phyloP scores from a whole-genome alignment of 108 stramenopile genomes.

The Schizochytrium sp. region DNA sequence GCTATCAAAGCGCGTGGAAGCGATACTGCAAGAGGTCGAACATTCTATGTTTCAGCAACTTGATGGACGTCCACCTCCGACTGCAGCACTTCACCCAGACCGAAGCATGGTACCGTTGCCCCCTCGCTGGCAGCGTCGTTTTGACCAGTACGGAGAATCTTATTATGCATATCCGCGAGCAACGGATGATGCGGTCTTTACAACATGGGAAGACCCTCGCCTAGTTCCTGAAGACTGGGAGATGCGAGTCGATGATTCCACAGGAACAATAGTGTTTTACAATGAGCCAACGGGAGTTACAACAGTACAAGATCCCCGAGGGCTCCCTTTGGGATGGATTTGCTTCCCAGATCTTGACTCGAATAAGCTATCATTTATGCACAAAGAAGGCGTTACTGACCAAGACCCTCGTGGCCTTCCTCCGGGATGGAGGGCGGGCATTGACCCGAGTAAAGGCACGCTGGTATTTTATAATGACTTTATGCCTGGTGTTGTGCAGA shows the following conservation, averaged over 20 bases:
- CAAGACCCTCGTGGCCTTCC: constrained; percentile 52
- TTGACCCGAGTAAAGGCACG: background rate
- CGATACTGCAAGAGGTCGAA: background rate
- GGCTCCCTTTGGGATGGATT: constrained; percentile 14
- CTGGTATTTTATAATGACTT: background rate
- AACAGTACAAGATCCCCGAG: background rate
- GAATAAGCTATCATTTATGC: constrained; percentile 39
- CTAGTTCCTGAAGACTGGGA: constrained; percentile 37
- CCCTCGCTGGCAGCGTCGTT: constrained; percentile 13
- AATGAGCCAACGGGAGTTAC: background rate
- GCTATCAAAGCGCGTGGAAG: background rate
- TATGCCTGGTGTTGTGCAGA: background rate
- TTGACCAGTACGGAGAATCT: background rate
- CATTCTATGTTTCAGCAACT: background rate
- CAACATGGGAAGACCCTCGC: constrained; percentile 37
- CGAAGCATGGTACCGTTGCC: constrained; percentile 5
- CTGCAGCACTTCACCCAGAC: background rate
- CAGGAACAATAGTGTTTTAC: background rate
- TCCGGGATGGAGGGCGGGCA: background rate
- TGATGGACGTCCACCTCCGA: background rate
- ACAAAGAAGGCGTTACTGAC: background rate
- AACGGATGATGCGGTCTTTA: background rate
- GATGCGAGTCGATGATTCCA: constrained; percentile 16
- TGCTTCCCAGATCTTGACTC: background rate
- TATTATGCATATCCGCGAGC: constrained; percentile 15